A percentile compares a stretch with the other conserved stretches of the same genome.
Evolutionary conservation across 371 early-diverging fungal genomes (phyloP).

Genomic region (Polyrhizophydium stewartii): DNA sequence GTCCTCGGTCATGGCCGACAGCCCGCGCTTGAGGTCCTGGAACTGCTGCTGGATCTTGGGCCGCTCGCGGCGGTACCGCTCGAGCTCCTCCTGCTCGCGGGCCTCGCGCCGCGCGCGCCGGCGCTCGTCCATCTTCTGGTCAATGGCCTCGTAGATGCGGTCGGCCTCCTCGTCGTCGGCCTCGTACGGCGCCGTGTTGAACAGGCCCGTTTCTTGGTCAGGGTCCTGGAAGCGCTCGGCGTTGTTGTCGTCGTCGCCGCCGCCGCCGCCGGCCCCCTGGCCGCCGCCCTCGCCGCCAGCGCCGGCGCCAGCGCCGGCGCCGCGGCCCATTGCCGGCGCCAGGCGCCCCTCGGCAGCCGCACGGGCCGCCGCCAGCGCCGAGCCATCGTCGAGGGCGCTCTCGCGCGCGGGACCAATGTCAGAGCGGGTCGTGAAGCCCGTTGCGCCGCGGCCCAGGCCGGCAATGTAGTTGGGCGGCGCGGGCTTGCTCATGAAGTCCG

Average conservation of each 20-base stretch:
- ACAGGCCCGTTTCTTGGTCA: constrained; percentile 91
- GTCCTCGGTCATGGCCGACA: constrained; percentile 67
- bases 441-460: constrained; percentile 93
- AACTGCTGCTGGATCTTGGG: constrained; percentile 83
- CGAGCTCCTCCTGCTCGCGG: constrained; percentile 50
- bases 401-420: constrained; percentile 96
- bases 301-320: background rate
- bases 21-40: constrained; percentile 82
- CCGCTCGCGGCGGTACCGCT: constrained; percentile 40
- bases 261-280: constrained; percentile 28
- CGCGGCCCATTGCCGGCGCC: constrained; percentile 9
- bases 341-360: constrained; percentile 15
- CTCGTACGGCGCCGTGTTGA: constrained; percentile 83
- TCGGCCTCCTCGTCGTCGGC: constrained; percentile 98
- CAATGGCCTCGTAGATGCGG: constrained; percentile 85
- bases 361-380: constrained; percentile 45
- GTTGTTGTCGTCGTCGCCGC: constrained; percentile 53
- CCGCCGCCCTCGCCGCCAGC: constrained; percentile 17
- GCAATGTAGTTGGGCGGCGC: constrained; percentile 84
- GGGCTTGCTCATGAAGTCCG: constrained; percentile 40
- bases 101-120: constrained; percentile 53
- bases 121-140: constrained; percentile 85
- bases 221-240: constrained; percentile 79
- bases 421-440: constrained; percentile 96
- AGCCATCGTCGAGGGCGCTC: constrained; percentile 68